These are phyloP conservation scores for Cymodocea nodosa DNA, from an alignment of 116 monocot species.

Conservation along the genomic window DNA sequence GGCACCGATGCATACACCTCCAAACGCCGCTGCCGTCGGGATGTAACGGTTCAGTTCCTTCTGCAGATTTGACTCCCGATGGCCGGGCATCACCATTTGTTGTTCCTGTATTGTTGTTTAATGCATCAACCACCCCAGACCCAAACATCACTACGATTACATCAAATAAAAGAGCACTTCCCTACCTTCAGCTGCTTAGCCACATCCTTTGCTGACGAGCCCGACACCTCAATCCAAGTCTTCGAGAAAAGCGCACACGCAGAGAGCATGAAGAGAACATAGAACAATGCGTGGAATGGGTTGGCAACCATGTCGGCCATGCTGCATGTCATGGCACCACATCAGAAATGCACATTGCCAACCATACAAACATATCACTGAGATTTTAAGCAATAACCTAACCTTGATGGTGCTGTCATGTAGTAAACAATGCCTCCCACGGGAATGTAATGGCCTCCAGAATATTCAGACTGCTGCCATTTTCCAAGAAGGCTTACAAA, in stretches of 20 bases:
- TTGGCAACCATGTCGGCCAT: slow-evolving; percentile 47
- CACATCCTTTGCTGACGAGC: slow-evolving; percentile 62
- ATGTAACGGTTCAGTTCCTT: slow-evolving; percentile 44
- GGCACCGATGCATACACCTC: slow-evolving; percentile 57
- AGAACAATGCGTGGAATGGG: slow-evolving; percentile 71
- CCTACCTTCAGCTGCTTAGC: slow-evolving; percentile 62
- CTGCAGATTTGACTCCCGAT: slow-evolving; percentile 36
- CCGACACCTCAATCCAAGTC: slow-evolving; percentile 59
- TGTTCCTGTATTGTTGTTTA: slow-evolving; percentile 44
- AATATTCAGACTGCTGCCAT: slow-evolving; percentile 63
- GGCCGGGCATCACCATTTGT: slow-evolving; percentile 80
- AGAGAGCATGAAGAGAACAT: slow-evolving; percentile 47
- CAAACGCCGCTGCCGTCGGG: slow-evolving; percentile 40
- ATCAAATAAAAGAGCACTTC: background rate
- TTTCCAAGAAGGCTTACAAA: slow-evolving; percentile 54
- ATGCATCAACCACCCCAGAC: background rate
- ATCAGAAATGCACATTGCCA: too few species aligned
- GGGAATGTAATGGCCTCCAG: slow-evolving; percentile 48
- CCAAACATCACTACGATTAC: background rate
- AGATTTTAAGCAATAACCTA: too few species aligned
- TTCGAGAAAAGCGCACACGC: slow-evolving; percentile 67
- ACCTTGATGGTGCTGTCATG: slow-evolving; percentile 62
- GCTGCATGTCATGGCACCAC: slow-evolving; percentile 13
- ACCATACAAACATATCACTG: too few species aligned
- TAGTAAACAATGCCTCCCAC: slow-evolving; percentile 67